Evolutionary conservation across 2,329 filamentous ascomycete genomes (phyloP).

Genomic region (Proliferodiscus dingleyae): DNA sequence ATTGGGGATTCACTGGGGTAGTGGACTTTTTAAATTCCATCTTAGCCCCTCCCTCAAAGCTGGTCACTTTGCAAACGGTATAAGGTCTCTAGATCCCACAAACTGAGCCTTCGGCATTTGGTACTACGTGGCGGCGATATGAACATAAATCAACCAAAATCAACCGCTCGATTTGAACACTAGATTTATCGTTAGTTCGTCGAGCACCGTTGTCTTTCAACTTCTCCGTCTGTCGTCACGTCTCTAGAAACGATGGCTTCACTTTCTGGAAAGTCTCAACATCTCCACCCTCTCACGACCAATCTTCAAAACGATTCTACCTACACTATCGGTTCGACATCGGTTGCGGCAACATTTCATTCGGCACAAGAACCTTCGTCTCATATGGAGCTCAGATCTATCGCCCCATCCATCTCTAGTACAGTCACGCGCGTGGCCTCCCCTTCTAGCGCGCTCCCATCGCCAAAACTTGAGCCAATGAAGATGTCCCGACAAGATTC

Average conservation of each 20-base stretch:
- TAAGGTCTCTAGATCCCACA: neutral
- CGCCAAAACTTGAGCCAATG: slow-evolving; percentile 13
- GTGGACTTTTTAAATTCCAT: neutral
- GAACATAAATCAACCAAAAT: neutral
- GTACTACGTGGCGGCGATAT: neutral
- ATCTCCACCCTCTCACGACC: slow-evolving; percentile 18
- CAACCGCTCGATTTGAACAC: neutral
- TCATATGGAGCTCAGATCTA: slow-evolving; percentile 18
- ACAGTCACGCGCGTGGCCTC: slow-evolving; percentile 6
- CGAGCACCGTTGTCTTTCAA: neutral
- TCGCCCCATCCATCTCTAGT: slow-evolving; percentile 4
- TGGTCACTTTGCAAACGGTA: neutral
- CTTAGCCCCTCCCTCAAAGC: neutral
- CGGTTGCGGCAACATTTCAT: slow-evolving; percentile 28
- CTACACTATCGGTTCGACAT: slow-evolving; percentile 25
- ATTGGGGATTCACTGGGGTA: neutral
- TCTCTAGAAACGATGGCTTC: slow-evolving; percentile 14
- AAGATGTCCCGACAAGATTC: slow-evolving; percentile 29
- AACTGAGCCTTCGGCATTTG: neutral
- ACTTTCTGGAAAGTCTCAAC: slow-evolving; percentile 10
- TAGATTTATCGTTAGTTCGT: neutral
- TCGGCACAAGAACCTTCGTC: slow-evolving; percentile 22
- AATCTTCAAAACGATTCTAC: slow-evolving; percentile 23
- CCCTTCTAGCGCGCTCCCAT: slow-evolving; percentile 3
- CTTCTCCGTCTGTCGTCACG: neutral